Evolutionary conservation across 2,329 filamentous ascomycete genomes (phyloP), one percentile per base, ranked within the genome.

Genomic region (Diaporthe amygdali): DNA sequence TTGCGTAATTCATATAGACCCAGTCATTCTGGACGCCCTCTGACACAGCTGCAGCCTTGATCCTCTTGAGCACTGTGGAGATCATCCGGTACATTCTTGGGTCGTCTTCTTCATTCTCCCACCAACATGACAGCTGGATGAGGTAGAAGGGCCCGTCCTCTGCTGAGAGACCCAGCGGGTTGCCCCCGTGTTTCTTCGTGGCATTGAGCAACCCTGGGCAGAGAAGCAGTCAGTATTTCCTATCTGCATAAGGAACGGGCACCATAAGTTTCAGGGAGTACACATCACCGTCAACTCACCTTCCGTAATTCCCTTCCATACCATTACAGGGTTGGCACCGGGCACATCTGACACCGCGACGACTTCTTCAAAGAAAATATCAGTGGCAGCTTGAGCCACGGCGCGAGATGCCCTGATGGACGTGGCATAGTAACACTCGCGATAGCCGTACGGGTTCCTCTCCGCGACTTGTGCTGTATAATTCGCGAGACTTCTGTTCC

Each of bases 1-100:
- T 77, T 2, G 82, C 84, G 71, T 86, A 85, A 75, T 86, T 86
- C 74, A 86, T 79, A 74, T 85, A 86, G 22, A 76, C 39, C 41
- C 75, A 79, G 17, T 75, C 74, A 32, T 68, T 74, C n/a, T 72
- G 37, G 2, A 59, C 20, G 5, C 74, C 76, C 63, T 72, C 55
- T 22, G 72, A 66, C 8, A 66, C 69, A 1, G 66, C 68, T 44
- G 73, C 64, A 4, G 74, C 74, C 22, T 74, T 69, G 46, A 78
- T 68, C 30, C 54, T 72, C 8, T 69, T 49, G 15, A 78, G 47
- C 2, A 77, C 56, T 8, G 67, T 56, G 3, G 74, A 74, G 15
- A 72, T 71, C n/a, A 72, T 72, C 3, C 61, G 20, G 54, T 76
- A 72, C n/a, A 77, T 73, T 25, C 68, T 59, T 8, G 46, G 66